A percentile compares a stretch with the other conserved stretches of the same genome.
These are phyloP conservation scores for Odontarrhena argentea DNA, from an alignment of 345 rosid species.

Conservation along the genomic window DNA sequence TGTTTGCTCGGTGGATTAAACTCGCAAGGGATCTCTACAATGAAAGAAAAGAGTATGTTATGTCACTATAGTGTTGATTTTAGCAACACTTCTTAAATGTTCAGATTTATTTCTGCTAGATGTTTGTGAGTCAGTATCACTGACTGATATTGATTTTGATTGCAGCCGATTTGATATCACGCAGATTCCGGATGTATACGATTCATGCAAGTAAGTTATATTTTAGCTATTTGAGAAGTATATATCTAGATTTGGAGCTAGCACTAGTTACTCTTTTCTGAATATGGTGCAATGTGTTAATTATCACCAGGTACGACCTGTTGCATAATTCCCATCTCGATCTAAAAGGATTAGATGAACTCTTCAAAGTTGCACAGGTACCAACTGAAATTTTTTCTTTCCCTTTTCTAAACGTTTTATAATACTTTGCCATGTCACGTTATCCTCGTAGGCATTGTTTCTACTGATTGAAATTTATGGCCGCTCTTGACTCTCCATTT, in stretches of 20 bases:
- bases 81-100: conserved; percentile 13
- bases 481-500: conserved; percentile 16
- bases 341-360: conserved; percentile 83
- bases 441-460: conserved; percentile 12
- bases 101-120: conserved; percentile 2
- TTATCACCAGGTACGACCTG: conserved; percentile 77
- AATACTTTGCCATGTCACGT: conserved; percentile 18
- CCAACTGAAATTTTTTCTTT: background rate
- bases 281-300: conserved; percentile 16
- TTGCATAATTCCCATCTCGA: conserved; percentile 97
- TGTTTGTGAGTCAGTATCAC: conserved; percentile 10
- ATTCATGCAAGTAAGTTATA: conserved; percentile 97
- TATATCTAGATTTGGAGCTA: conserved; percentile 16
- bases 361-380: conserved; percentile 99
- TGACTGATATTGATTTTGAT: conserved; percentile 33
- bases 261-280: conserved; percentile 19
- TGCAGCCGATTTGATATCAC: conserved; percentile 98
- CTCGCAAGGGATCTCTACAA: conserved; percentile 96
- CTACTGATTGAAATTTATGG: conserved; percentile 11
- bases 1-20: conserved; percentile 99
- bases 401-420: conserved; percentile 45
- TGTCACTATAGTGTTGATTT: conserved; percentile 14
- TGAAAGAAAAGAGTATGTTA: conserved; percentile 89
- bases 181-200: conserved; percentile 98
- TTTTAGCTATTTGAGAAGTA: conserved; percentile 3